Percentiles rank a stretch among this genome's conserved stretches.
phyloP scores from a whole-genome alignment of 169 alveolate species.

The Plasmodium inui region DNA sequence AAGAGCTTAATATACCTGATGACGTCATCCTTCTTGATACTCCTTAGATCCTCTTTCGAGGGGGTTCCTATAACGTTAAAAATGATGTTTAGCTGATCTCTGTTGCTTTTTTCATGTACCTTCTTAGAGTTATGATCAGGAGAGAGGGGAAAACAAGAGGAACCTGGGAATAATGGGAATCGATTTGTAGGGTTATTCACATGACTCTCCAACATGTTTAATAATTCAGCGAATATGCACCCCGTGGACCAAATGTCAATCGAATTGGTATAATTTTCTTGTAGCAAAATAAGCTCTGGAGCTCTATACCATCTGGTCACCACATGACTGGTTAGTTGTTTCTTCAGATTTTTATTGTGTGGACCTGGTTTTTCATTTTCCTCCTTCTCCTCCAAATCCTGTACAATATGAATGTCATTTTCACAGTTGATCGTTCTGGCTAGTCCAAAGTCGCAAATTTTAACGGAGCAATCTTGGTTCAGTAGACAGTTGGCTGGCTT shows the following conservation, averaged over 20 bases:
- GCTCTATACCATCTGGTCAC: conserved; percentile 99
- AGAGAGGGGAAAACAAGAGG: conserved; percentile 95
- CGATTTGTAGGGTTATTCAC: conserved; percentile 94
- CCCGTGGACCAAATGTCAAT: conserved; percentile 99
- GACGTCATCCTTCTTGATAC: conserved; percentile 90
- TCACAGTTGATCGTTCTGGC: conserved; percentile 91
- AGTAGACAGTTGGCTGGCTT: conserved; percentile 98
- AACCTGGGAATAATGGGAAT: conserved; percentile 98
- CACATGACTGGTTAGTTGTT: conserved; percentile 98
- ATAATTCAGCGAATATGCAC: conserved; percentile 96
- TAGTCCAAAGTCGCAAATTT: conserved; percentile 98
- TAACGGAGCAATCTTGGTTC: conserved; percentile 98
- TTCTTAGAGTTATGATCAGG: conserved; percentile 92
- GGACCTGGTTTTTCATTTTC: conserved; percentile 76
- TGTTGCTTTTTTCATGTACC: conserved; percentile 81
- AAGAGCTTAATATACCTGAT: conserved; percentile 88
- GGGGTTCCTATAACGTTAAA: conserved; percentile 98
- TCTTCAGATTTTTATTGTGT: conserved; percentile 85
- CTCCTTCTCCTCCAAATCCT: conserved; percentile 70
- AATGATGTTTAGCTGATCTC: conserved; percentile 96
- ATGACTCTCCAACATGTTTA: conserved; percentile 95
- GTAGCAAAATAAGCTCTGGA: conserved; percentile 98
- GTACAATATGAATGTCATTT: conserved; percentile 37
- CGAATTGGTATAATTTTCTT: conserved; percentile 97
- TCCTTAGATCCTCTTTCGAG: conserved; percentile 93